phyloP scores from a whole-genome alignment of 2,329 filamentous ascomycete species.

The Passalora sequoiae region DNA sequence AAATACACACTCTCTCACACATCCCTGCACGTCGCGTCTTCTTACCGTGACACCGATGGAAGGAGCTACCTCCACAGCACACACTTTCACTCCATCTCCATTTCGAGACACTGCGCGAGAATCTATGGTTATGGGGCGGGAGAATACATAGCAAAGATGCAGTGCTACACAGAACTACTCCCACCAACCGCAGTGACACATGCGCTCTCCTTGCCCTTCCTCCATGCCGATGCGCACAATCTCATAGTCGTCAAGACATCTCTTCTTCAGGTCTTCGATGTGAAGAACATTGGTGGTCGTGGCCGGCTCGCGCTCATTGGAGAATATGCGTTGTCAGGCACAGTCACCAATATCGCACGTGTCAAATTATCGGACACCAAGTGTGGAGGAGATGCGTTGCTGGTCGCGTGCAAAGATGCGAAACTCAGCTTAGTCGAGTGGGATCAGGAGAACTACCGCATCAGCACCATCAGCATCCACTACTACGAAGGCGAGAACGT shows the following conservation, averaged over 20 bases:
- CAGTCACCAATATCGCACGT: slow-evolving; percentile 73
- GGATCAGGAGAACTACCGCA: slow-evolving; percentile 72
- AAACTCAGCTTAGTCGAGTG: slow-evolving; percentile 92
- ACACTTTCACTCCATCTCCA: no score
- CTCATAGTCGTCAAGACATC: slow-evolving; percentile 89
- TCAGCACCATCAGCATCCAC: slow-evolving; percentile 90
- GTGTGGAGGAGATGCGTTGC: slow-evolving; percentile 75
- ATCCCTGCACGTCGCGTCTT: no score
- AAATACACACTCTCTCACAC: no score
- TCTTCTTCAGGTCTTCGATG: slow-evolving; percentile 80
- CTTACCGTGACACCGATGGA: no score
- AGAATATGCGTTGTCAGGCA: slow-evolving; percentile 79
- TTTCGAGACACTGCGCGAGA: no score
- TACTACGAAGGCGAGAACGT: slow-evolving; percentile 92
- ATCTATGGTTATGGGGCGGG: slow-evolving; percentile 3
- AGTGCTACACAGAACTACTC: slow-evolving; percentile 94
- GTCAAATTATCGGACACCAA: slow-evolving; percentile 68
- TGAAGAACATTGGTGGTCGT: slow-evolving; percentile 11
- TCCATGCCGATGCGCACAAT: slow-evolving; percentile 70
- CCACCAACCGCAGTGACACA: slow-evolving; percentile 92
- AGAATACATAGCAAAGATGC: slow-evolving; percentile 55
- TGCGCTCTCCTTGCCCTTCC: slow-evolving; percentile 73
- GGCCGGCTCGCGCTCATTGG: slow-evolving; percentile 74
- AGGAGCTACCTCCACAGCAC: no score
- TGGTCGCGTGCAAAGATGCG: slow-evolving; percentile 82